A percentile compares a stretch with the other conserved stretches of the same genome.
These are phyloP conservation scores for Termitomyces sp. DNA, from an alignment of 768 basidiomycete species.

Conservation along the genomic window DNA sequence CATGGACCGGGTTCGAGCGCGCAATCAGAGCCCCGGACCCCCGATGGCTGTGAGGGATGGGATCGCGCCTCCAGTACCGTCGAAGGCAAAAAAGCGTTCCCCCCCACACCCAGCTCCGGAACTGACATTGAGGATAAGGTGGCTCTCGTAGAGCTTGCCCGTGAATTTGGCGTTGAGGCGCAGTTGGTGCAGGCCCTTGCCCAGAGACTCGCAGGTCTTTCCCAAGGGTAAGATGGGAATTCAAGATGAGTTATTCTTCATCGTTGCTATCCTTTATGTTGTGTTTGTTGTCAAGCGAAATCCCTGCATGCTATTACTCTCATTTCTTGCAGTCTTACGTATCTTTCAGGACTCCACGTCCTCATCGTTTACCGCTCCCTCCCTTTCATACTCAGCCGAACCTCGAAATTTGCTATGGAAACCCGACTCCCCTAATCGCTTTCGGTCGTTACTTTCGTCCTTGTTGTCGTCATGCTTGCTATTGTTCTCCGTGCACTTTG, in stretches of 20 bases:
- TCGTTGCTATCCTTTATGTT: slow-evolving; percentile 9
- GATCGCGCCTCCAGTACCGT: slow-evolving; percentile 9
- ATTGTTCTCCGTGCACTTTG: slow-evolving; percentile 5
- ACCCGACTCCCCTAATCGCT: slow-evolving; percentile 9
- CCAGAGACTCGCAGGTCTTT: slow-evolving; percentile 44
- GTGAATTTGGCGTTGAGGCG: slow-evolving; percentile 72
- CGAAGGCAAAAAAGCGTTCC: slow-evolving; percentile 4
- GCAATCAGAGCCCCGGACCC: slow-evolving; percentile 22
- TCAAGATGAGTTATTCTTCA: background rate
- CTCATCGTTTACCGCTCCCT: background rate
- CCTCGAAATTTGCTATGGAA: slow-evolving; percentile 11
- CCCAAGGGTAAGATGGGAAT: background rate
- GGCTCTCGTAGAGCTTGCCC: slow-evolving; percentile 54
- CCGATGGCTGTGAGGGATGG: slow-evolving; percentile 16
- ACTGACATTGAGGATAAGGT: slow-evolving; percentile 13
- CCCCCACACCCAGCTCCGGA: slow-evolving; percentile 9
- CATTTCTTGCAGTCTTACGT: background rate
- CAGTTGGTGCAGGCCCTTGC: slow-evolving; percentile 65
- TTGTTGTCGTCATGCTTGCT: slow-evolving; percentile 5
- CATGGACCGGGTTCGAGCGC: slow-evolving; percentile 15
- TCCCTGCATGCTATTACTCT: slow-evolving; percentile 3
- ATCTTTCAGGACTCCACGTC: background rate
- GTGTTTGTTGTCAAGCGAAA: slow-evolving; percentile 6
- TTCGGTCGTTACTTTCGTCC: slow-evolving; percentile 3
- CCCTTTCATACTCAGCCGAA: slow-evolving; percentile 1